Evolutionary conservation across 2,329 filamentous ascomycete genomes (phyloP), one percentile per base, ranked within the genome.

Genomic region (Rachicladosporium sp.): DNA sequence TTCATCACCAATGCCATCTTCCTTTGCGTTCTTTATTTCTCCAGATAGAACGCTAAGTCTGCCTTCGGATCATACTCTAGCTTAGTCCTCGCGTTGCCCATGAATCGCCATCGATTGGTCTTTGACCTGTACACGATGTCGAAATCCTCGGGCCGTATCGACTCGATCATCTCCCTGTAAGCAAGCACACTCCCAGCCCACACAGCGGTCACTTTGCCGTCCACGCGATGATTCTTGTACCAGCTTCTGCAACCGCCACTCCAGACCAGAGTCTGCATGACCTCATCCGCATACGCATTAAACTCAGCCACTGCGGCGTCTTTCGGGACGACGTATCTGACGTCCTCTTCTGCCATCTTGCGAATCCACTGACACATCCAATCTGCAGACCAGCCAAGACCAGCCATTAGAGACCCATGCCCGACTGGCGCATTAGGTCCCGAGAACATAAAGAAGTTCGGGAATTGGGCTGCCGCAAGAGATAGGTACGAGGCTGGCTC

Each of bases 111-210:
- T 10, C 58, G 52, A 48, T 71, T 70, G 23, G 23, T 27, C n/a
- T 47, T 41, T 10, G 56, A 62, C 33, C 58, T 54, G 45, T 70
- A 70, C 35, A 51, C 52, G 31, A 70, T 61, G 3, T 70, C 60
- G 44, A 69, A 71, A 45, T 72, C 67, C 47, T 72, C 68, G 1
- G 58, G 57, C 6, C 69, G 54, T 8, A 71, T 59, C 3, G 61
- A 55, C 8, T 55, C 48, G 11, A 58, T 49, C 53, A 55, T 54
- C 36, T 54, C 48, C n/a, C 52, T 46, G 33, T 50, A 57, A 3
- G 37, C 39, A 19, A 55, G 45, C 1, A 48, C 46, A 33, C 47
- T 51, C 0, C 55, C 55, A 3, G 52, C 52, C 46, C 48, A 57
- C 4, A 55, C 47, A n/a, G 55, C 54, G 7, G 54, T 57, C 9